Conservation (phyloP, 169 alveolate genomes). For the Plasmodium reichenowi region DNA sequence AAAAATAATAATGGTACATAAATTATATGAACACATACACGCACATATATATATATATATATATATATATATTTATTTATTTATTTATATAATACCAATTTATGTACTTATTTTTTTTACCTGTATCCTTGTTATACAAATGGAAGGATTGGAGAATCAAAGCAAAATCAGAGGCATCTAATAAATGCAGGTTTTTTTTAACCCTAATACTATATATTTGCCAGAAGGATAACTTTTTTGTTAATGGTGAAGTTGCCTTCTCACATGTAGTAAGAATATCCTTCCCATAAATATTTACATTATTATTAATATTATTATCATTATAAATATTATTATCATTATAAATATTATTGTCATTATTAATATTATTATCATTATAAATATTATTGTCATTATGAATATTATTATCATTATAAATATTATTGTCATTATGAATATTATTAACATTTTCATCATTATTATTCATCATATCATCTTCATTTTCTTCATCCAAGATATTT, state of each 20-base stretch:
- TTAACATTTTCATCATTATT: constrained; percentile 16
- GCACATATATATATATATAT: neutral
- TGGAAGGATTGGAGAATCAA: constrained; percentile 69
- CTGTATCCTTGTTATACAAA: constrained; percentile 69
- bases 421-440: neutral
- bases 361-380: no score
- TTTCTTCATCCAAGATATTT: neutral
- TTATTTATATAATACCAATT: neutral
- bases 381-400: neutral
- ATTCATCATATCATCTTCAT: neutral
- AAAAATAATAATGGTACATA: neutral
- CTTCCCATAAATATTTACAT: neutral
- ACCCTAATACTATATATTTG: constrained; percentile 69
- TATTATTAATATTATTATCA: no score
- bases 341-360: no score
- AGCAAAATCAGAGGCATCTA: constrained; percentile 26
- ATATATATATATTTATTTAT: neutral
- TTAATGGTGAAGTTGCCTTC: neutral
- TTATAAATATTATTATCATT: no score
- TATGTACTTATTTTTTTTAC: neutral
- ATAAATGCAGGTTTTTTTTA: constrained; percentile 48
- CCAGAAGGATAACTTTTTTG: constrained; percentile 62
- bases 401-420: constrained; percentile 6
- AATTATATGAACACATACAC: neutral
- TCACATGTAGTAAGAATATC: neutral